A percentile compares a stretch with the other conserved stretches of the same genome.
Evolutionary conservation across 179 eudicot species (phyloP).

Genomic region (Silene vulgaris): DNA sequence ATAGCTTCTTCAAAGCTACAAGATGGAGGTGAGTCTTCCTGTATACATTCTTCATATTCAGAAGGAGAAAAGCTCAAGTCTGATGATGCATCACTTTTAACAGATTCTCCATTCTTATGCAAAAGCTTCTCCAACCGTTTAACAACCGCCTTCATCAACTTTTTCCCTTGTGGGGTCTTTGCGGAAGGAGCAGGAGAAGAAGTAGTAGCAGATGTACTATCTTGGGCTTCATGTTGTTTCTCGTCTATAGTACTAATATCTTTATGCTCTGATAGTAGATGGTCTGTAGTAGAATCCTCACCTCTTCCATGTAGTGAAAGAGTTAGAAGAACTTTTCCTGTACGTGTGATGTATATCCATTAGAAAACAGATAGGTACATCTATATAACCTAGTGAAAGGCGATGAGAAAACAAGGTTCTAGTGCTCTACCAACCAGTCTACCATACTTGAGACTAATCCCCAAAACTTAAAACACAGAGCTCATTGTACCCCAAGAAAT

Average conservation of each 20-base stretch:
- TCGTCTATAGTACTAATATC: slow-evolving; percentile 17
- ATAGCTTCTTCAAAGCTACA: slow-evolving; percentile 59
- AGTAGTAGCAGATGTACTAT: slow-evolving; percentile 24
- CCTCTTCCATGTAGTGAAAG: slow-evolving; percentile 67
- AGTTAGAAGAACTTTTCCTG: slow-evolving; percentile 70
- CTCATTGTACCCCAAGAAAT: neutral
- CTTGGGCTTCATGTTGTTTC: slow-evolving; percentile 36
- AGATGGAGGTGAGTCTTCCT: slow-evolving; percentile 35
- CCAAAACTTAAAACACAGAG: neutral
- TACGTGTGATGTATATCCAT: slow-evolving; percentile 15
- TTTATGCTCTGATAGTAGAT: slow-evolving; percentile 25
- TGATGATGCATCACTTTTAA: slow-evolving; percentile 48
- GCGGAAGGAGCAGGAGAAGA: slow-evolving; percentile 27
- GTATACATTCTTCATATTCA: slow-evolving; percentile 50
- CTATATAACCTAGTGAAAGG: neutral
- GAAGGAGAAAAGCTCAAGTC: slow-evolving; percentile 49
- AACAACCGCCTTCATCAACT: slow-evolving; percentile 54
- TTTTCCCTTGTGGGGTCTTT: slow-evolving; percentile 51
- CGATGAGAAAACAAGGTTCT: neutral
- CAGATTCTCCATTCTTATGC: slow-evolving; percentile 47
- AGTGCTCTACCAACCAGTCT: neutral
- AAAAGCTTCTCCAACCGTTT: slow-evolving; percentile 67
- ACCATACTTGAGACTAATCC: neutral
- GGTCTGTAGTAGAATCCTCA: slow-evolving; percentile 33
- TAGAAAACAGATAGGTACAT: slow-evolving; percentile 1